Conservation (phyloP, 2,329 filamentous ascomycete genomes). For the Sphaerostilbella broomeana region DNA sequence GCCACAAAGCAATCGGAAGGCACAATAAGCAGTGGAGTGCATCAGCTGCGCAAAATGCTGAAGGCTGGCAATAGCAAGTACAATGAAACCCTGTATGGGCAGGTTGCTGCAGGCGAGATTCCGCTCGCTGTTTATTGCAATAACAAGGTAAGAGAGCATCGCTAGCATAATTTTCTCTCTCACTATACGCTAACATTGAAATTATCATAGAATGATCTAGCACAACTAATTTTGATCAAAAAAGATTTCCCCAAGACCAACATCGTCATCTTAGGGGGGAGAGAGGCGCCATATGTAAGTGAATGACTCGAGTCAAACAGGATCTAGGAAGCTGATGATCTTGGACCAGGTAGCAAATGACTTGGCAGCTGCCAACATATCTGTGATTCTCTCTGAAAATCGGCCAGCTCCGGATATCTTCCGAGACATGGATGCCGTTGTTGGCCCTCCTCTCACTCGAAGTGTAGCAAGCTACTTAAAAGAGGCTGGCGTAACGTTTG, state of each 20-base stretch:
- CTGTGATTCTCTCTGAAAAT: conserved; percentile 36
- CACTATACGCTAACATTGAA: background rate
- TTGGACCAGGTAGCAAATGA: conserved; percentile 7
- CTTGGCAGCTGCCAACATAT: conserved; percentile 22
- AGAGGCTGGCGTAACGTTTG: conserved; percentile 34
- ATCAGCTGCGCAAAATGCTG: conserved; percentile 32
- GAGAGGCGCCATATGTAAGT: conserved; percentile 32
- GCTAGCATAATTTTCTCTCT: background rate
- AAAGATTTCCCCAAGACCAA: conserved; percentile 27
- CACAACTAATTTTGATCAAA: conserved; percentile 34
- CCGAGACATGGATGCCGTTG: conserved; percentile 31
- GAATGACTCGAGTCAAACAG: conserved; percentile 2
- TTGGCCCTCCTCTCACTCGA: conserved; percentile 36
- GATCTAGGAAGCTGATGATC: background rate
- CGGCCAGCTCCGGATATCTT: conserved; percentile 24
- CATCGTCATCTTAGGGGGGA: conserved; percentile 33
- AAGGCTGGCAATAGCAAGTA: conserved; percentile 27
- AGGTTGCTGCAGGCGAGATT: conserved; percentile 30
- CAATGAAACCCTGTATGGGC: conserved; percentile 29
- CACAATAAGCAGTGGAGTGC: conserved; percentile 20
- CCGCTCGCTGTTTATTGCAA: conserved; percentile 34
- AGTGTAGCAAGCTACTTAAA: conserved; percentile 32
- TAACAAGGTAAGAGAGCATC: conserved; percentile 28
- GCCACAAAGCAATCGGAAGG: conserved; percentile 23
- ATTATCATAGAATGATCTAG: conserved; percentile 30